These are phyloP conservation scores for Babesia ovis DNA, from an alignment of 169 alveolate genomes.

Conservation along the genomic window DNA sequence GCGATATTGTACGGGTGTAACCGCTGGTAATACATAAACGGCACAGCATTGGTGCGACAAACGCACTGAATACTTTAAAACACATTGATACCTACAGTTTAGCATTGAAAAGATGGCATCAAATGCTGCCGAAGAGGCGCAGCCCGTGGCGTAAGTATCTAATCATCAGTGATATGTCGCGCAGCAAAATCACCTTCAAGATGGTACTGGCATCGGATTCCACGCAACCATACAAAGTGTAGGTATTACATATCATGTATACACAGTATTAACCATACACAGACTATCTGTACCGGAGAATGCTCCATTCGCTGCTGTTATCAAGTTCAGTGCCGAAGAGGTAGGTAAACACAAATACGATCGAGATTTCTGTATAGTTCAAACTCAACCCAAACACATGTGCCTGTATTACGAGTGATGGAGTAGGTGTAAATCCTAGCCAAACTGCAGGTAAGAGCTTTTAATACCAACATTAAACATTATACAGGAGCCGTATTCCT, in stretches of 20 bases:
- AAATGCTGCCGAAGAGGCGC: constrained; percentile 29
- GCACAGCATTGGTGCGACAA: background rate
- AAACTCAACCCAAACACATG: constrained; percentile 87
- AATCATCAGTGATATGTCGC: background rate
- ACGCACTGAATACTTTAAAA: background rate
- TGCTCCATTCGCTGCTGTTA: constrained; percentile 89
- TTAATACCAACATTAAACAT: background rate
- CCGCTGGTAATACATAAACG: background rate
- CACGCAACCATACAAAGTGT: constrained; percentile 71
- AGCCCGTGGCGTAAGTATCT: constrained; percentile 46
- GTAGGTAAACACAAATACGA: background rate
- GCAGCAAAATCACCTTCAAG: constrained; percentile 68
- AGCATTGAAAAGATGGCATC: constrained; percentile 15
- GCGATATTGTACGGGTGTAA: too few relatives aligned
- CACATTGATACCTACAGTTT: too few relatives aligned
- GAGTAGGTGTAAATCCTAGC: constrained; percentile 88
- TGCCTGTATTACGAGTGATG: constrained; percentile 87
- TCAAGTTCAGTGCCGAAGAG: constrained; percentile 87
- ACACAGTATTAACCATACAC: background rate
- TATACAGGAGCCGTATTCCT: constrained; percentile 77
- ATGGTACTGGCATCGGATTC: constrained; percentile 71
- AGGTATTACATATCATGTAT: background rate
- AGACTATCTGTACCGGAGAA: constrained; percentile 85
- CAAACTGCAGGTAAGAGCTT: constrained; percentile 82
- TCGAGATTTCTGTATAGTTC: constrained; percentile 57